Conservation (phyloP, 73 alveolate genomes). For the Paramecium octaurelia region DNA sequence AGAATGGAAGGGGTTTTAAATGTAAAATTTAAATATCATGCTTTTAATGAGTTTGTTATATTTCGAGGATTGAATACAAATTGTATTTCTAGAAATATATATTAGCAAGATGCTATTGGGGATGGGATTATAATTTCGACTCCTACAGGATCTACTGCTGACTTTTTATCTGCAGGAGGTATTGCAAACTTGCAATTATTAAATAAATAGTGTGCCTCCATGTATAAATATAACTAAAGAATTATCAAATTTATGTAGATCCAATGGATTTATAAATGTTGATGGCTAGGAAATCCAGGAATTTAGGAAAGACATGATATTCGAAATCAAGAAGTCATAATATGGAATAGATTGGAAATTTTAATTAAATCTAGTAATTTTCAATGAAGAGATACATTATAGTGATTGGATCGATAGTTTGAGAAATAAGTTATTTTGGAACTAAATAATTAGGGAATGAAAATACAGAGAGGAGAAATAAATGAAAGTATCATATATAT, state of each 20-base stretch:
- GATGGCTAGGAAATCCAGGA: slow-evolving; percentile 71
- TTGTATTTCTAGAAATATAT: neutral
- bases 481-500: neutral
- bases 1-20: neutral
- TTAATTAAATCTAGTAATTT: too few relatives aligned
- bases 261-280: slow-evolving; percentile 60
- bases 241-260: slow-evolving; percentile 65
- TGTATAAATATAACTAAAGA: slow-evolving; percentile 71
- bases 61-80: slow-evolving; percentile 17
- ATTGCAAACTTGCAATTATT: too few relatives aligned
- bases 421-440: neutral
- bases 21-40: neutral
- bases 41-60: slow-evolving; percentile 55
- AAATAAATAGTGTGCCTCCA: too few relatives aligned
- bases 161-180: slow-evolving; percentile 98
- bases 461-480: too few relatives aligned
- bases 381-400: neutral
- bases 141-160: slow-evolving; percentile 99
- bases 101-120: neutral
- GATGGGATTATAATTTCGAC: slow-evolving; percentile 93
- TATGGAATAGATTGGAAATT: neutral
- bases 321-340: neutral
- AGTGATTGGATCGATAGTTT: neutral
- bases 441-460: neutral
- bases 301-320: slow-evolving; percentile 55